phyloP scores from a whole-genome alignment of 2,329 filamentous ascomycete genomes.

The Diaporthe citri region DNA sequence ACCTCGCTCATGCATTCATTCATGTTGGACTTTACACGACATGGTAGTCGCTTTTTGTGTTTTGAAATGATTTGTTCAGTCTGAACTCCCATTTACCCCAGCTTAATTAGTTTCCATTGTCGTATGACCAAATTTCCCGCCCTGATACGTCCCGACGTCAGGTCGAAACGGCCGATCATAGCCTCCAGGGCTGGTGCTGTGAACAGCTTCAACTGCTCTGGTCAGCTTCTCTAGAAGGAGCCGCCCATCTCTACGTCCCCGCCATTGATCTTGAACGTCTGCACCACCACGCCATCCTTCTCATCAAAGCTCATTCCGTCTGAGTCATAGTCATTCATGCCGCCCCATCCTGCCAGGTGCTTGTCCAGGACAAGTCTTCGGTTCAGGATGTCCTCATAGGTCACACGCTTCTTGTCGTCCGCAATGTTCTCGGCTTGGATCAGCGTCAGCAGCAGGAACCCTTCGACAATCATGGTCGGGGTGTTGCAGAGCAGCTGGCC shows the following conservation, averaged over 20 bases:
- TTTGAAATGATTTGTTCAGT: neutral
- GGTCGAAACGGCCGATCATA: neutral
- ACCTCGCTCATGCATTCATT: conserved; percentile 19
- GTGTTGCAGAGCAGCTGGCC: conserved; percentile 50
- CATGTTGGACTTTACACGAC: neutral
- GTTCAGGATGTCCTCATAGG: conserved; percentile 46
- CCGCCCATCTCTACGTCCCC: conserved; percentile 32
- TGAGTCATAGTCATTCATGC: conserved; percentile 8
- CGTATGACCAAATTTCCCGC: no score
- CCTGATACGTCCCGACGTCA: conserved; percentile 5
- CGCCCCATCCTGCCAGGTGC: conserved; percentile 39
- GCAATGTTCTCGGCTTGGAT: conserved; percentile 47
- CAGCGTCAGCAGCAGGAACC: conserved; percentile 46
- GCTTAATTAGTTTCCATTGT: neutral
- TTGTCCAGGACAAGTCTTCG: conserved; percentile 46
- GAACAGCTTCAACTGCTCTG: neutral
- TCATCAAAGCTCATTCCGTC: conserved; percentile 20
- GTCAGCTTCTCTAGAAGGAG: neutral
- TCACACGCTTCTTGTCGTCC: conserved; percentile 43
- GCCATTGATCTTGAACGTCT: conserved; percentile 31
- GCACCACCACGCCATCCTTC: conserved; percentile 20
- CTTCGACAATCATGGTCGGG: conserved; percentile 48
- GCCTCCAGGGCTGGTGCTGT: neutral
- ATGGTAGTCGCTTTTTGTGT: neutral
- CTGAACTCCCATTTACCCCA: neutral